Conservation (phyloP, 1,284 basidiomycete genomes). For the Gymnopus androsaceus region DNA sequence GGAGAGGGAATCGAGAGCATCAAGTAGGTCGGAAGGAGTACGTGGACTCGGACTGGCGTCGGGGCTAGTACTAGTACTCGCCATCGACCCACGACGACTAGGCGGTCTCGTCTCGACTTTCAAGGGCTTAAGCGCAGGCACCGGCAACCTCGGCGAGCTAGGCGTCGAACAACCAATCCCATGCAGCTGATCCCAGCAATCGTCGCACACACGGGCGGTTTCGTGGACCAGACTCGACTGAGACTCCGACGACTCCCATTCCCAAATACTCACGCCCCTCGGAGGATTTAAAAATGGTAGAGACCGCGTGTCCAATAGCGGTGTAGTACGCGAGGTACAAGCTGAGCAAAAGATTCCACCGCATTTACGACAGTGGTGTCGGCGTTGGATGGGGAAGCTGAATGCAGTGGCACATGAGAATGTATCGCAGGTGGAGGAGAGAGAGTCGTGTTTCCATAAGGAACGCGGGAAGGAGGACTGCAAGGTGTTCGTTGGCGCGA, state of each 20-base stretch:
- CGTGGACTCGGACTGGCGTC: constrained; percentile 31
- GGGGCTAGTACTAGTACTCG: background rate
- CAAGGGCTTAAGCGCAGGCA: background rate
- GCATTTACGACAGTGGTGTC: constrained; percentile 80
- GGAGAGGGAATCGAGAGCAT: no score
- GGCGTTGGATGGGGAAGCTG: constrained; percentile 64
- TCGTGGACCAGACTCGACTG: background rate
- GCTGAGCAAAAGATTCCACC: constrained; percentile 71
- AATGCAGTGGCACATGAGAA: constrained; percentile 67
- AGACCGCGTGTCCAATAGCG: constrained; percentile 67
- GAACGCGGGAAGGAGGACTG: constrained; percentile 66
- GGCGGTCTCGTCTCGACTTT: background rate
- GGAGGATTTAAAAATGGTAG: constrained; percentile 71
- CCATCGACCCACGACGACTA: no score
- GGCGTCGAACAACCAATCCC: no score
- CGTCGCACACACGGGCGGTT: constrained; percentile 39
- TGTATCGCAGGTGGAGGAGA: constrained; percentile 66
- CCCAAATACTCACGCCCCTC: constrained; percentile 55
- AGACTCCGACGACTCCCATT: constrained; percentile 34
- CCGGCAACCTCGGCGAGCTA: constrained; percentile 23
- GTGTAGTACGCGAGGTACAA: constrained; percentile 57
- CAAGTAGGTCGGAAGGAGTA: no score
- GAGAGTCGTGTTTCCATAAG: constrained; percentile 74
- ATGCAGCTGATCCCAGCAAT: constrained; percentile 71
- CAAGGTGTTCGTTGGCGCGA: constrained; percentile 70